A percentile compares a stretch with the other conserved stretches of the same genome.
These are phyloP conservation scores for Daldinia grandis DNA, from an alignment of 495 filamentous ascomycete species.

Conservation along the genomic window DNA sequence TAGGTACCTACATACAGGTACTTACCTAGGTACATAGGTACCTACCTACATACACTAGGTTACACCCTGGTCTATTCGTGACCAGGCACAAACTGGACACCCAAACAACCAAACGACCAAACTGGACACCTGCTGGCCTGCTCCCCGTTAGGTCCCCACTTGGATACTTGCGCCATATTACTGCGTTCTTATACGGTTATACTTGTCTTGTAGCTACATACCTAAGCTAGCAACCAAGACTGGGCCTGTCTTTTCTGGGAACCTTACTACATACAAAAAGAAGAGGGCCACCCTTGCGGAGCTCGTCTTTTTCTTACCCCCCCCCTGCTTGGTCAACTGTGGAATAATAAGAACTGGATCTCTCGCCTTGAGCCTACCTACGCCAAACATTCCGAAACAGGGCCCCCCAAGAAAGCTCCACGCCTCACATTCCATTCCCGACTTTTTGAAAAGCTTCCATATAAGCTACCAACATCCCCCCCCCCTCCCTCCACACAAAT, in stretches of 20 bases:
- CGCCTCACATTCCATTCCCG: constrained; percentile 28
- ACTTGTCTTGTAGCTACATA: no score
- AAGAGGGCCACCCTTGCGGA: constrained; percentile 31
- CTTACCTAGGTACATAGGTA: no score
- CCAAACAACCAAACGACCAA: background rate
- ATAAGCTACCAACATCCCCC: constrained; percentile 27
- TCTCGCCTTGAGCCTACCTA: constrained; percentile 32
- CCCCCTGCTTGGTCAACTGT: constrained; percentile 14
- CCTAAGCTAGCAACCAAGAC: constrained; percentile 12
- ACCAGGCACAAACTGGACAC: constrained; percentile 35
- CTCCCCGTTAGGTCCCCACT: constrained; percentile 20
- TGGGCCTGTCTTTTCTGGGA: constrained; percentile 19
- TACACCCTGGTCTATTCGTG: constrained; percentile 42
- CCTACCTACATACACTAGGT: constrained; percentile 23
- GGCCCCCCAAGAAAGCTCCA: constrained; percentile 22
- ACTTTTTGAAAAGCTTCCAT: constrained; percentile 26
- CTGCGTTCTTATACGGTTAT: constrained; percentile 19
- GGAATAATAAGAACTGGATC: constrained; percentile 29
- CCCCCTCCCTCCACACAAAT: constrained; percentile 16
- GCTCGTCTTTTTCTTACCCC: background rate
- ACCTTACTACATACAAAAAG: constrained; percentile 16
- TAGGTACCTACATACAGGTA: no score
- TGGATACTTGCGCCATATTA: constrained; percentile 31
- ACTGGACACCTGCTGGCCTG: constrained; percentile 9
- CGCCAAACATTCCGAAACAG: constrained; percentile 41